Evolutionary conservation across 352 stramenopile species (phyloP), one percentile per base, ranked within the genome.

Genomic region (Phytophthora cajani): DNA sequence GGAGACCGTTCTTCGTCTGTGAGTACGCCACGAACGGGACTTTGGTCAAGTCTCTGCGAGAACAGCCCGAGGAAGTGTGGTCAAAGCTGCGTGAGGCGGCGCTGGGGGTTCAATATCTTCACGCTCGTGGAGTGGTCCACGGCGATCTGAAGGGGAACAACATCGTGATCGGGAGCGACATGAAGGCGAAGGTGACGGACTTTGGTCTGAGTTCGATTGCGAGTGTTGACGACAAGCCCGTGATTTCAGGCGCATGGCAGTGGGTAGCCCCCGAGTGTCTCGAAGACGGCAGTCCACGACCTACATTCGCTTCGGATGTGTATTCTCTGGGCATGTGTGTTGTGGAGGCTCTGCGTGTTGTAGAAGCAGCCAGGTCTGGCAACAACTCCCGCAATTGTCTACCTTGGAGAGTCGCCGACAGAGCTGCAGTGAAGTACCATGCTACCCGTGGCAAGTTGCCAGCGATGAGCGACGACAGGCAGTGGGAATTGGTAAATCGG

Each of bases 1-100:
- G 38, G 5, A 46, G 16, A n/a, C 38, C 38, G 0, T 75, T 71
- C 19, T 75, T 75, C 40, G 67, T 69, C 0, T 74, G 67, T 10
- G 68, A 72, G 32, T 64, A 62, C 38, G 38, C 38, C 38, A 46
- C 38, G 4, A 46, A 46, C 38, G 38, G 38, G 6, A 46, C 38
- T 0, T 46, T 46, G 38, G 38, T 46, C 5, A 46, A 8, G 5
- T 46, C 19, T 8, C 5, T 46, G 14, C 38, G 38, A 8, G 12
- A 46, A n/a, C 38, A 46, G 8, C 38, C 38, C 0, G 38, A 19
- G n/a, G 38, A 46, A 8, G 8, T 46, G 38, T 19, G 38, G 38
- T 46, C 16, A 8, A 46, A 46, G 12, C 7, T 46, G 38, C 38
- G n/a, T 19, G 38, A 19, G 38, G 38, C 38, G 5, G 38, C 38